phyloP scores from a whole-genome alignment of 441 rosid species.

The Erodium chrysanthum region DNA sequence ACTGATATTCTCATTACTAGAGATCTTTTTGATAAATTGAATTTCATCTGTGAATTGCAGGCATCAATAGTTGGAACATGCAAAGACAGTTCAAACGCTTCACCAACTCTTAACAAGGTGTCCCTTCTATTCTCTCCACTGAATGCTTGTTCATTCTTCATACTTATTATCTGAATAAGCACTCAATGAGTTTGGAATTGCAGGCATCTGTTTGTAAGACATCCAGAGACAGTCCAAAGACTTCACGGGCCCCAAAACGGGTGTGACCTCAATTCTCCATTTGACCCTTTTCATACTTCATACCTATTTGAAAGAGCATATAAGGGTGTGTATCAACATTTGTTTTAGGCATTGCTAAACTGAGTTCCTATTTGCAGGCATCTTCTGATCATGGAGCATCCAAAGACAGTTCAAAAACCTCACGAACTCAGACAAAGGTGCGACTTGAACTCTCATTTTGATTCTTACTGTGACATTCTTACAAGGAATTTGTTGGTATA shows the following conservation, averaged over 20 bases:
- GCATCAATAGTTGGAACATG: constrained; percentile 11
- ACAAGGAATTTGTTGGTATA: neutral
- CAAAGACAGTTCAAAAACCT: constrained; percentile 29
- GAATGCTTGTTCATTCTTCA: neutral
- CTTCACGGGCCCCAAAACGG: constrained; percentile 27
- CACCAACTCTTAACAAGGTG: constrained; percentile 34
- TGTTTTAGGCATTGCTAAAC: neutral
- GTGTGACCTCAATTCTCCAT: constrained; percentile 23
- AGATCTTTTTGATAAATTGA: neutral
- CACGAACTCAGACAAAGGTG: constrained; percentile 34
- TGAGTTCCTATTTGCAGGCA: neutral
- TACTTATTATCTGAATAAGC: neutral
- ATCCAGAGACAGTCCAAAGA: constrained; percentile 29
- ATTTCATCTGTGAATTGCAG: constrained; percentile 4
- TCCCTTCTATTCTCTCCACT: constrained; percentile 1
- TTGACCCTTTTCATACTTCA: neutral
- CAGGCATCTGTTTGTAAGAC: neutral
- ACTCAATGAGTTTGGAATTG: neutral
- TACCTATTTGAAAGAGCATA: neutral
- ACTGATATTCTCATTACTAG: neutral
- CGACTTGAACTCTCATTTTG: constrained; percentile 4
- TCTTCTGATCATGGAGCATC: constrained; percentile 7
- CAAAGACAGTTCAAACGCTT: constrained; percentile 28
- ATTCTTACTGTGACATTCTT: neutral
- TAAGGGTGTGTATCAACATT: neutral